A percentile compares a stretch with the other conserved stretches of the same genome.
Conservation (phyloP, 2,329 filamentous ascomycete genomes). For the Trichoderma breve region DNA sequence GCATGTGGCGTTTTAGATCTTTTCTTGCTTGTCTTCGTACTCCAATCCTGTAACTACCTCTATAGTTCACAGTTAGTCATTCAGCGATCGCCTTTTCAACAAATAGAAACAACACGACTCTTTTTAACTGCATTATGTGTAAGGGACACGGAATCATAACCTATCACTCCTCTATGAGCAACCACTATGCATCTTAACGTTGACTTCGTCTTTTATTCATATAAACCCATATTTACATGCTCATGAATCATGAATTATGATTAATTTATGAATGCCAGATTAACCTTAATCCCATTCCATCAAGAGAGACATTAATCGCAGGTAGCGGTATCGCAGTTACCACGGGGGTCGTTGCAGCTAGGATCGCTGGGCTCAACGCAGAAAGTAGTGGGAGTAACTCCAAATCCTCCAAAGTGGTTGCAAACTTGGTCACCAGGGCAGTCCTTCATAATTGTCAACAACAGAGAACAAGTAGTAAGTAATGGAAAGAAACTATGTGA, state of each 20-base stretch:
- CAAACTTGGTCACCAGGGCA: conserved; percentile 14
- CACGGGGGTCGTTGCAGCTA: conserved; percentile 11
- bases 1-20: neutral
- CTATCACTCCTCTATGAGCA: neutral
- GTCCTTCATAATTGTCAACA: conserved; percentile 1
- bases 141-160: neutral
- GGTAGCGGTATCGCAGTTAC: neutral
- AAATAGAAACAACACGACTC: neutral
- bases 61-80: neutral
- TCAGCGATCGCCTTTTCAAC: neutral
- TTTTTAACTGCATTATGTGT: too few species aligned
- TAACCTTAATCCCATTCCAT: neutral
- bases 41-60: neutral
- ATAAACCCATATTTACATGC: neutral
- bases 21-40: neutral
- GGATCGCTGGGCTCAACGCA: conserved; percentile 15
- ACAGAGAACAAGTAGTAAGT: neutral
- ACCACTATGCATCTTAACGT: neutral
- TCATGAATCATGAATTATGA: neutral
- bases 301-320: neutral
- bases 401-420: conserved; percentile 18
- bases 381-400: neutral
- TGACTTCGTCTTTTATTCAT: neutral
- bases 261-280: neutral
- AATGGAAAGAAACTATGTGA: neutral